phyloP scores from a whole-genome alignment of 2,329 filamentous ascomycete species.

The Alternaria brassicae region DNA sequence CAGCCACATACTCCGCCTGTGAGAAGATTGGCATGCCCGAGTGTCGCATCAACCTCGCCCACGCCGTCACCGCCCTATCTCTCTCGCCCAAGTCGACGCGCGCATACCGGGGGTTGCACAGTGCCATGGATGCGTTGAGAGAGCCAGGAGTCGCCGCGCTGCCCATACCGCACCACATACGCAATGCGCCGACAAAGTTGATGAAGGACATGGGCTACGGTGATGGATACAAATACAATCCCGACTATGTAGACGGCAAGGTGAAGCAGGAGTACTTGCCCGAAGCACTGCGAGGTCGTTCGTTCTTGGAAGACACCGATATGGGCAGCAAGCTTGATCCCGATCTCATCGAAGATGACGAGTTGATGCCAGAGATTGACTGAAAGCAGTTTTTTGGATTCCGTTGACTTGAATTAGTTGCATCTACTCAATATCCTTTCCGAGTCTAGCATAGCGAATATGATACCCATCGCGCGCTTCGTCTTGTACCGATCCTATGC shows the following conservation, averaged over 20 bases:
- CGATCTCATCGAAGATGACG: conserved; percentile 39
- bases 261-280: conserved; percentile 94
- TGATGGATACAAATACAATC: conserved; percentile 94
- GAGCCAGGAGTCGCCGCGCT: conserved; percentile 84
- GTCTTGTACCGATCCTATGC: neutral
- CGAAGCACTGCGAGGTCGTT: conserved; percentile 71
- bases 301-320: conserved; percentile 81
- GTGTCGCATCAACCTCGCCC: conserved; percentile 88
- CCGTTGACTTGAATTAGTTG: neutral
- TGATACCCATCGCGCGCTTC: conserved; percentile 9
- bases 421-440: neutral
- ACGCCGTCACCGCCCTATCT: conserved; percentile 81
- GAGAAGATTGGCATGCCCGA: conserved; percentile 97
- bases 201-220: conserved; percentile 95
- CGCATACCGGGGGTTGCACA: conserved; percentile 81
- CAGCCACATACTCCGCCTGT: conserved; percentile 82
- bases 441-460: neutral
- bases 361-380: conserved; percentile 36
- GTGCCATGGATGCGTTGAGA: conserved; percentile 76
- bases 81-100: conserved; percentile 86
- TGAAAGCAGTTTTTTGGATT: neutral
- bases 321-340: conserved; percentile 78
- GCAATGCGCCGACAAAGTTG: conserved; percentile 88
- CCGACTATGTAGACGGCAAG: conserved; percentile 81
- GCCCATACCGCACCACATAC: conserved; percentile 83